Evolutionary conservation across 371 early-diverging fungal genomes (phyloP).

Genomic region (Quaeritorhiza haematococci): DNA sequence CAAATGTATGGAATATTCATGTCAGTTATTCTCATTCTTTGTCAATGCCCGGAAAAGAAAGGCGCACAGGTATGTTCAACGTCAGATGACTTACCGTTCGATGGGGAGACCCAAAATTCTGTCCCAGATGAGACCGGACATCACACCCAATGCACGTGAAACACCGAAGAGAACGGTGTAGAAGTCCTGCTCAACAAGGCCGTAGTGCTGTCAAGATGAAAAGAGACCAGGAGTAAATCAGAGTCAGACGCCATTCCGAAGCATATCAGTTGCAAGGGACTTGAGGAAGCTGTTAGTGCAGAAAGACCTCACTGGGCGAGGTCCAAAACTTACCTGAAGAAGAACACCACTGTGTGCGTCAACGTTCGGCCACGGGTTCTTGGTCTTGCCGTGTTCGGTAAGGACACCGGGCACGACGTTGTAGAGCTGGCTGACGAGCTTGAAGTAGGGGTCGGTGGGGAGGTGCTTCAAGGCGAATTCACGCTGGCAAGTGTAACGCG

Average conservation of each 20-base stretch:
- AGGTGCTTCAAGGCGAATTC: slow-evolving; percentile 98
- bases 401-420: slow-evolving; percentile 94
- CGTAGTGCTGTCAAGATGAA: slow-evolving; percentile 71
- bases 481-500: slow-evolving; percentile 96
- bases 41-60: background rate
- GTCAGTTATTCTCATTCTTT: background rate
- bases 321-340: slow-evolving; percentile 42
- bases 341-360: slow-evolving; percentile 98
- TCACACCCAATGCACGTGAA: slow-evolving; percentile 92
- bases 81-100: slow-evolving; percentile 75
- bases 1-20: background rate
- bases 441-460: slow-evolving; percentile 93
- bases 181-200: slow-evolving; percentile 95
- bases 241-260: too few species aligned
- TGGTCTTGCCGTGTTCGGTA: slow-evolving; percentile 98
- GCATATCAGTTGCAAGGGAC: background rate
- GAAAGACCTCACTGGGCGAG: background rate
- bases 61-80: background rate
- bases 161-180: slow-evolving; percentile 99
- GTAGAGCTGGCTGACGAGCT: slow-evolving; percentile 92
- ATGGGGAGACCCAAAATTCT: slow-evolving; percentile 92
- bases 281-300: too few species aligned
- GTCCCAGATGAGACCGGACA: slow-evolving; percentile 93
- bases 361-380: slow-evolving; percentile 99
- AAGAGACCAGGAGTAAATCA: too few species aligned